Base-by-base conservation (phyloP, 768 basidiomycete species). In the Mycena olivaceomarginata region DNA sequence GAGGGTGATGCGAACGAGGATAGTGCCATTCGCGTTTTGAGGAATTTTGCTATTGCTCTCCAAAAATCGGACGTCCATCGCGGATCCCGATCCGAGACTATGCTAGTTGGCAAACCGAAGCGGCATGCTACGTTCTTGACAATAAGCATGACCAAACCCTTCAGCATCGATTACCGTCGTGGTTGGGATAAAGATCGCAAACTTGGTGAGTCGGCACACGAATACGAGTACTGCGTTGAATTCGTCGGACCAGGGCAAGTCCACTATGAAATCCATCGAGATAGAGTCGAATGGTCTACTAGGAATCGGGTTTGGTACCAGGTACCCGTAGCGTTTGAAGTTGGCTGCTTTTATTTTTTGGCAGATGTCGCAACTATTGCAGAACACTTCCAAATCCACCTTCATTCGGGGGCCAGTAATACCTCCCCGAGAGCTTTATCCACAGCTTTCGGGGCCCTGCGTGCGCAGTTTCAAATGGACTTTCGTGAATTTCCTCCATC, bases 331-430 rank as follows among this genome's bases (percentile, higher is more conserved):
- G 11, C 43, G 43, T 5, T 45, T 45, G 4, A 45, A 45, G 43
- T 45, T 45, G 5, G 43, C 31, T 31, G 31, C 31, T 31, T 67
- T 67, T 18, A 53, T 67, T 40, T 67, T 67, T 12, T 67, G 67
- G 31, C 67, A 67, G 8, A 67, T 5, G 25, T 67, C 48, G 20
- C 67, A 67, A 13, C 51, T 56, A 0, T 12, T 4, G 7, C 31
- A 53, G 43, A 39, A 67, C 2, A 0, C 25, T 0, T 2, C 10
- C 1, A 67, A 9, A 31, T 39, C 12, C 5, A 15, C 20, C 10
- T 67, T 67, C 67, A 67, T 67, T 12, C 67, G n/a, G 4, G 2
- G 67, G 48, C 67, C 67, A 67, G 31, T 67, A 67, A 31, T 67
- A 67, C 9, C 67, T 1, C 2, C 13, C 3, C 7, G 67, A 51